Conservation (phyloP, 1,284 basidiomycete species). For the Macrocystidia cucumis region DNA sequence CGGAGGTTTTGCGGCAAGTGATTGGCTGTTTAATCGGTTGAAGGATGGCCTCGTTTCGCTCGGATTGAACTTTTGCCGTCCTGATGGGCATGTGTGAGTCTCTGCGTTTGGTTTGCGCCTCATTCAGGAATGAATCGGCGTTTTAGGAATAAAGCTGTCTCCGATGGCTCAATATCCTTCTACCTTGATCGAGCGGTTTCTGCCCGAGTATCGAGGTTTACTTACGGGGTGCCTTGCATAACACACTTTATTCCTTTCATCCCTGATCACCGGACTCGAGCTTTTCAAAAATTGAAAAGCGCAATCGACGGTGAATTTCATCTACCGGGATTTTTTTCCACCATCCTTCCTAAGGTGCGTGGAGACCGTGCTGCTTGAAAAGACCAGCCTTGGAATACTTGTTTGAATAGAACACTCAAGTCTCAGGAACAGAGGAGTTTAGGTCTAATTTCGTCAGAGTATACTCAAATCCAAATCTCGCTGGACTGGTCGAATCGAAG, state of each 20-base stretch:
- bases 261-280: slow-evolving; percentile 32
- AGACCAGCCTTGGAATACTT: neutral
- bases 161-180: slow-evolving; percentile 47
- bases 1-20: slow-evolving; percentile 37
- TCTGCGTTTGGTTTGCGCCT: neutral
- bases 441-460: slow-evolving; percentile 25
- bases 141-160: slow-evolving; percentile 48
- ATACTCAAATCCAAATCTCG: too few species aligned
- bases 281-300: slow-evolving; percentile 12
- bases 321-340: slow-evolving; percentile 14
- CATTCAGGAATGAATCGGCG: neutral
- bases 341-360: slow-evolving; percentile 18
- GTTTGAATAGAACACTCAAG: slow-evolving; percentile 20
- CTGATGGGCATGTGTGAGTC: slow-evolving; percentile 32
- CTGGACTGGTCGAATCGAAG: too few species aligned
- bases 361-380: neutral
- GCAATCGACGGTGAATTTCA: slow-evolving; percentile 2
- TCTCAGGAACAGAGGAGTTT: slow-evolving; percentile 23
- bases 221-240: slow-evolving; percentile 31
- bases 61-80: slow-evolving; percentile 22
- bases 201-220: slow-evolving; percentile 33
- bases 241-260: slow-evolving; percentile 20
- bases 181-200: slow-evolving; percentile 42
- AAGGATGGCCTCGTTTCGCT: slow-evolving; percentile 17
- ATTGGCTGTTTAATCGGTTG: slow-evolving; percentile 29